phyloP scores from a whole-genome alignment of 495 filamentous ascomycete species.

The Pseudevernia furfuracea region DNA sequence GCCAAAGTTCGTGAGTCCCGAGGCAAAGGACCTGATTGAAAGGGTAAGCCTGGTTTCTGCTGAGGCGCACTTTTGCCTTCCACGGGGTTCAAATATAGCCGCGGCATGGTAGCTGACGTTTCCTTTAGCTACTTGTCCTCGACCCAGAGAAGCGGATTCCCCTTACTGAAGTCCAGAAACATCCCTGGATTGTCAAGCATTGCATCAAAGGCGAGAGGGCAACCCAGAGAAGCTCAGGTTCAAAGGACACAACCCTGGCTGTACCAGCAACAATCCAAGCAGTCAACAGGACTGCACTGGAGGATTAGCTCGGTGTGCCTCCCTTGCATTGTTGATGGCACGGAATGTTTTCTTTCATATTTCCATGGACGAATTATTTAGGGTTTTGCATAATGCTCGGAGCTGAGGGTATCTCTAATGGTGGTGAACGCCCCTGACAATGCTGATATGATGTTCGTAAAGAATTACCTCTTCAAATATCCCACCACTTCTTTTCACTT shows the following conservation, averaged over 20 bases:
- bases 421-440: neutral
- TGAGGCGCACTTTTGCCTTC: neutral
- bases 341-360: neutral
- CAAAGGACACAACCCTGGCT: slow-evolving; percentile 33
- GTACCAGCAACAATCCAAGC: slow-evolving; percentile 29
- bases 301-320: slow-evolving; percentile 8
- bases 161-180: slow-evolving; percentile 77
- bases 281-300: slow-evolving; percentile 8
- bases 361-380: slow-evolving; percentile 25
- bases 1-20: slow-evolving; percentile 79
- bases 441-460: slow-evolving; percentile 8
- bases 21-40: slow-evolving; percentile 88
- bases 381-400: slow-evolving; percentile 15
- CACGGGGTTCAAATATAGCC: neutral
- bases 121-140: slow-evolving; percentile 70
- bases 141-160: slow-evolving; percentile 91
- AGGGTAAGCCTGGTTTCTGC: slow-evolving; percentile 47
- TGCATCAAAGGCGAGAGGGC: slow-evolving; percentile 71
- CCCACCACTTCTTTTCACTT: slow-evolving; percentile 44
- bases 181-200: slow-evolving; percentile 97
- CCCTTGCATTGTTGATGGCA: neutral
- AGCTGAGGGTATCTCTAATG: slow-evolving; percentile 16
- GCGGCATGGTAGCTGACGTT: neutral
- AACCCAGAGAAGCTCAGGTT: slow-evolving; percentile 41
- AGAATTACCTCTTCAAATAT: neutral